Base-by-base conservation (phyloP, 1,284 basidiomycete species). In the Cutaneotrichosporon sp. region DNA sequence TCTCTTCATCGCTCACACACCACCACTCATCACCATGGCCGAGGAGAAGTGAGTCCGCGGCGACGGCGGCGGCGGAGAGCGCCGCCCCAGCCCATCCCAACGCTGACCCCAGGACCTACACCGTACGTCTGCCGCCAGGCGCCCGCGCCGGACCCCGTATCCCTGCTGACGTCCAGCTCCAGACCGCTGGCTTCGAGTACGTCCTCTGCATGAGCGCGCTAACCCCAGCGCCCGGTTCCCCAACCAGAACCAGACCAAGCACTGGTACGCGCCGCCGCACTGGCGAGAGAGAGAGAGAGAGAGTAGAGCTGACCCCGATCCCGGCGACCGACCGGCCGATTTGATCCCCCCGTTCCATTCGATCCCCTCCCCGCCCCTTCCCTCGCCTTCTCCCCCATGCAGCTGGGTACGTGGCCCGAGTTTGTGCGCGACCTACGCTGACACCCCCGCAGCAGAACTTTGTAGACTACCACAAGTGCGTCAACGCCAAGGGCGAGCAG, bases 381-480 rank as follows among this genome's bases (percentile, higher is more conserved):
- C 13, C 10, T 4, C 45, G 22, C 45, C 24, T 45, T 24, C 10
- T 46, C 22, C 45, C 9, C 20, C 16, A 24, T 52, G 52, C 58
- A 67, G 65, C 62, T 64, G 62, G 62, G 65, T 64, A 55, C 51
- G 60, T 66, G 16, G 29, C 6, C 9, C 36, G 5, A 38, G 14
- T 16, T 16, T 16, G 36, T 16, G 13, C 36, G 13, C 14, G 16
- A 45, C 29, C 33, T 27, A 8, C 14, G 4, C 43, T 56, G 43
- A 60, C 54, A 60, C 64, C 50, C 59, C 43, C 89, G 81, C 92
- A 89, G 88, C 95, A 97, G 83, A 95, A 94, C 83, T 97, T 93
- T 81, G 89, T 90, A 64, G 93, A 99, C 82, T 97, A 95, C 85
- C 92, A 92, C 88, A 97, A 95, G 82, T 99, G 97, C 80, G 84